Base-by-base conservation (phyloP, 495 filamentous ascomycete genomes). In the Apiosordaria backusii region DNA sequence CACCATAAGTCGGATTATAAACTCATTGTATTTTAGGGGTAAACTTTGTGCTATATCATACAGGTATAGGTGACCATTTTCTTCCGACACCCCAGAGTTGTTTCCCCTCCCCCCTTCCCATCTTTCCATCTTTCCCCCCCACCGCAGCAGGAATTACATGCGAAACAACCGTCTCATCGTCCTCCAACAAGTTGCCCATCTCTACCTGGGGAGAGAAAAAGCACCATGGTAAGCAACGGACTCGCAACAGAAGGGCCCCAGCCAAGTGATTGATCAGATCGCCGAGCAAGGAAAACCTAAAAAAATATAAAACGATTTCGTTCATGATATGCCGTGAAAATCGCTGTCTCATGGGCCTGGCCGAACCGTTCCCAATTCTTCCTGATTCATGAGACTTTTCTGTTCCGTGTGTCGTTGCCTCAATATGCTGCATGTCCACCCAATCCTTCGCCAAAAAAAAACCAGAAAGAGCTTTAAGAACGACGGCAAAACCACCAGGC, bases 401-500 rank as follows among this genome's bases (percentile, higher is more conserved):
- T 45, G 35, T 13, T 45, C n/a, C 35, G 10, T 45, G 16, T 45
- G 35, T 45, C 35, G 35, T 45, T 7, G 9, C 13, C 35, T 15
- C 10, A 45, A 13, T 45, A 45, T 15, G 35, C 16, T 45, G 35
- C 35, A 1, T 55, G 53, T 13, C 53, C 53, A 21, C 22, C 53
- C 53, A 21, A 21, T n/a, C 53, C 53, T 24, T 24, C 57, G 19
- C 57, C 57, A 21, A 59, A 59, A 59, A 59, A 27, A 23, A 59
- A 59, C 21, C 19, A n/a, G 25, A 59, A 59, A 59, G 24, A 59
- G 65, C 66, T 2, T 21, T 15, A 61, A 61, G 68, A 59, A 68
- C 53, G 69, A 66, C 27, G 35, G 29, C 53, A 7, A 60, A 57
- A 26, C 64, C 63, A n/a, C 35, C 24, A 59, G 52, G 50, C 40